Conservation (phyloP, 2,329 filamentous ascomycete genomes). For the Pezicula radicicola region DNA sequence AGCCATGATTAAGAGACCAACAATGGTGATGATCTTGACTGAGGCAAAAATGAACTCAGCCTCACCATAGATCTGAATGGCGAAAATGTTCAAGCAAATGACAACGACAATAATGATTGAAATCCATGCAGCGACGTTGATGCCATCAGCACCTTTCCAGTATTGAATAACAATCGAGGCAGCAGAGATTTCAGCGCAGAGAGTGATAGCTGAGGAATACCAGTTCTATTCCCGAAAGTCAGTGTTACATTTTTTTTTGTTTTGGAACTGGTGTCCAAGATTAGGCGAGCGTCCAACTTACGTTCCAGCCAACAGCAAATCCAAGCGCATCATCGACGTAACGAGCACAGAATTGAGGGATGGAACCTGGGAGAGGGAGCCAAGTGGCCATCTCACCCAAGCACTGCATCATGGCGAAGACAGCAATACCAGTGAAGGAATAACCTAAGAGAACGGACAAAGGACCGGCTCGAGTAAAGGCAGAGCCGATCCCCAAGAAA, state of each 20-base stretch:
- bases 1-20: slow-evolving; percentile 72
- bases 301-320: slow-evolving; percentile 55
- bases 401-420: slow-evolving; percentile 48
- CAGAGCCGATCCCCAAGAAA: slow-evolving; percentile 51
- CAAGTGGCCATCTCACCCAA: slow-evolving; percentile 50
- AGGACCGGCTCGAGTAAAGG: slow-evolving; percentile 51
- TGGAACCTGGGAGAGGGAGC: slow-evolving; percentile 49
- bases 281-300: slow-evolving; percentile 69
- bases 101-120: slow-evolving; percentile 39
- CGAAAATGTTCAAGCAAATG: slow-evolving; percentile 50
- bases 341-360: slow-evolving; percentile 41
- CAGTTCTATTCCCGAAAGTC: slow-evolving; percentile 18
- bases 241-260: slow-evolving; percentile 1
- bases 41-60: slow-evolving; percentile 60
- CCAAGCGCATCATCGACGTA: slow-evolving; percentile 50
- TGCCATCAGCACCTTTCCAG: slow-evolving; percentile 33
- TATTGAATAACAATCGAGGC: slow-evolving; percentile 47
- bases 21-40: slow-evolving; percentile 53
- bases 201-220: slow-evolving; percentile 26
- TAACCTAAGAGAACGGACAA: slow-evolving; percentile 51
- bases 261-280: slow-evolving; percentile 35
- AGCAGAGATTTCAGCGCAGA: slow-evolving; percentile 47
- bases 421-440: slow-evolving; percentile 46
- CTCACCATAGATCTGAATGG: slow-evolving; percentile 55
- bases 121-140: slow-evolving; percentile 29